Evolutionary conservation across 1,284 basidiomycete species (phyloP).

Genomic region (Schizopora paradoxa): DNA sequence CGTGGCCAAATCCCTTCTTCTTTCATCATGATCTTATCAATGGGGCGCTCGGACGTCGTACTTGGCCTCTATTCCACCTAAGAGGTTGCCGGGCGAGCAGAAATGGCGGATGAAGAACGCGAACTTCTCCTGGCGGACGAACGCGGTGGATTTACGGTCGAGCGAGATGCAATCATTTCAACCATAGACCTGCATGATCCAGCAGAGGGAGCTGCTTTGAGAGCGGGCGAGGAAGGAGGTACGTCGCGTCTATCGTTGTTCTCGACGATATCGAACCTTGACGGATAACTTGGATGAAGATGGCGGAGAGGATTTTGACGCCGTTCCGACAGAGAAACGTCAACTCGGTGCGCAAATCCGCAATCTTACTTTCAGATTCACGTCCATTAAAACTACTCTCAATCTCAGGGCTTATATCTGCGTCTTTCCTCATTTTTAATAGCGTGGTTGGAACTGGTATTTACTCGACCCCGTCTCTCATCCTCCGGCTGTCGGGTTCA

Average conservation of each 20-base stretch:
- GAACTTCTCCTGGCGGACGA: conserved; percentile 1
- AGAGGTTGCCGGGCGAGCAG: neutral
- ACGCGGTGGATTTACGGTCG: no score
- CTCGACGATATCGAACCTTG: neutral
- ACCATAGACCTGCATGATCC: conserved; percentile 2
- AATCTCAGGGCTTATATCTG: conserved; percentile 46
- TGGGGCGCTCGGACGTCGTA: no score
- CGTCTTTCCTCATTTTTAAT: conserved; percentile 70
- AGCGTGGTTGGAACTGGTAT: conserved; percentile 78
- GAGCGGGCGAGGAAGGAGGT: conserved; percentile 4
- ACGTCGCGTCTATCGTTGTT: neutral
- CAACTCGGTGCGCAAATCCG: conserved; percentile 22
- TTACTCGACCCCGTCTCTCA: conserved; percentile 67
- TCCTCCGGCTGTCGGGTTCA: conserved; percentile 60
- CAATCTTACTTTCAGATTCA: no score
- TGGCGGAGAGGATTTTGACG: conserved; percentile 23
- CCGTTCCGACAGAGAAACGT: conserved; percentile 22
- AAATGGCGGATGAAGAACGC: neutral
- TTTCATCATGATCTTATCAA: no score
- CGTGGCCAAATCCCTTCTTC: no score
- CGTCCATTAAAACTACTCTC: neutral
- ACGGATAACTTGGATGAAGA: neutral
- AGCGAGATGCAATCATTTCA: no score
- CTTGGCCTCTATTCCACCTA: no score
- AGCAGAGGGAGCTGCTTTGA: conserved; percentile 6